Evolutionary conservation across 768 basidiomycete species (phyloP), one percentile per base, ranked within the genome.

Genomic region (Mycena rosella): DNA sequence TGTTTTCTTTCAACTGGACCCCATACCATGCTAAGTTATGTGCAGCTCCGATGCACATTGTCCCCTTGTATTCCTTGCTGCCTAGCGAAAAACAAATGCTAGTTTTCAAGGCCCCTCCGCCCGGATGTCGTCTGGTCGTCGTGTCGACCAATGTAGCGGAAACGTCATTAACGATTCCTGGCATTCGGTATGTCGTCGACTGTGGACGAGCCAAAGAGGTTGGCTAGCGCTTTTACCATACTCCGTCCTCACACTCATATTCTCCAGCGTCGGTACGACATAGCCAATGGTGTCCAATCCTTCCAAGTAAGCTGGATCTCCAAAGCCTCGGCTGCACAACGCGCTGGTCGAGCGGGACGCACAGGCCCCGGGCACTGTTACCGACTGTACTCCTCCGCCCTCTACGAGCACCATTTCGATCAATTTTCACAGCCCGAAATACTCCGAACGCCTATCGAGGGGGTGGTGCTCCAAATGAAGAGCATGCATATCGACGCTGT

Each of bases 341-440:
- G 98, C 66, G 91, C 98, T 5, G 98, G 98, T 75, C 92, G 98
- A 75, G 98, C 98, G 0, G 98, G 98, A 14, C 95, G 98, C 67
- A 98, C 96, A 17, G 97, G 98, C 5, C 97, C 98, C 17, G 98
- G 98, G 29, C 98, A 99, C 78, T 99, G 98, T 79, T 99, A 99
- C 77, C 89, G 98, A 42, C 88, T 99, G 15, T 99, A 97, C 81
- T 98, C 97, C 10, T 96, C 95, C 11, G 95, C 96, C 18, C 85
- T 99, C 17, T 99, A 88, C 78, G 98, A 99, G 76, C 89, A 96
- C 74, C 89, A 97, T 78, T 97, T 99, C 75, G 91, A 93, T 34
- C 80, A 89, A 63, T 97, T 97, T 78, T 86, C 94, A 0, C 82
- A 88, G 64, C 98, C 98, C 2, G 98, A 99, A 78, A 96, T 99